A percentile compares a stretch with the other conserved stretches of the same genome.
Evolutionary conservation across 768 basidiomycete genomes (phyloP).

Genomic region (Mrakia blollopis): DNA sequence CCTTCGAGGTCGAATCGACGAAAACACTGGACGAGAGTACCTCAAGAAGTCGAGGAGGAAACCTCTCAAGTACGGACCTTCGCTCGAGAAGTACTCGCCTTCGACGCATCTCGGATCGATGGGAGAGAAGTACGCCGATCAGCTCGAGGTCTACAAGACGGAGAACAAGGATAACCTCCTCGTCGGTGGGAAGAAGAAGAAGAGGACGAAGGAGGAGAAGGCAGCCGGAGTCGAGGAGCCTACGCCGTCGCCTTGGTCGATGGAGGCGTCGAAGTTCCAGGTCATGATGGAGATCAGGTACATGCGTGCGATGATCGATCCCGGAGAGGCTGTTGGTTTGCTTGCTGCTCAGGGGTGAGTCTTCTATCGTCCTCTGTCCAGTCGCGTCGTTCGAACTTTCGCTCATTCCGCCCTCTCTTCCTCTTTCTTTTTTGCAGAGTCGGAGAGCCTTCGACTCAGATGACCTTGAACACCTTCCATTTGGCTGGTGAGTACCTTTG

Average conservation of each 20-base stretch:
- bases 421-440: constrained; percentile 54
- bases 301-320: constrained; percentile 86
- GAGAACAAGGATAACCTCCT: constrained; percentile 61
- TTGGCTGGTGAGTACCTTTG: constrained; percentile 69
- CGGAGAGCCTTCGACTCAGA: constrained; percentile 98
- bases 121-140: constrained; percentile 82
- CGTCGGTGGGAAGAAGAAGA: constrained; percentile 36
- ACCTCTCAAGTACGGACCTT: constrained; percentile 62
- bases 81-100: constrained; percentile 70
- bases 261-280: constrained; percentile 58
- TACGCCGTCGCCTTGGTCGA: constrained; percentile 33
- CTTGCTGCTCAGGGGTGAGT: constrained; percentile 92
- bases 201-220: constrained; percentile 36
- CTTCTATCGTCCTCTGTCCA: background rate
- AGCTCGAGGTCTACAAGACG: constrained; percentile 71
- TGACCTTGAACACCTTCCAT: constrained; percentile 99
- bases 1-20: constrained; percentile 55
- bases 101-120: constrained; percentile 77
- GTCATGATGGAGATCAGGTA: constrained; percentile 86
- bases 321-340: constrained; percentile 96
- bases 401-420: background rate
- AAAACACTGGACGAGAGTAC: constrained; percentile 62
- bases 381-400: background rate
- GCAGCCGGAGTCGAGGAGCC: background rate
- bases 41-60: constrained; percentile 83